These are phyloP conservation scores for Daedalea quercina DNA, from an alignment of 768 basidiomycete species.

Conservation along the genomic window DNA sequence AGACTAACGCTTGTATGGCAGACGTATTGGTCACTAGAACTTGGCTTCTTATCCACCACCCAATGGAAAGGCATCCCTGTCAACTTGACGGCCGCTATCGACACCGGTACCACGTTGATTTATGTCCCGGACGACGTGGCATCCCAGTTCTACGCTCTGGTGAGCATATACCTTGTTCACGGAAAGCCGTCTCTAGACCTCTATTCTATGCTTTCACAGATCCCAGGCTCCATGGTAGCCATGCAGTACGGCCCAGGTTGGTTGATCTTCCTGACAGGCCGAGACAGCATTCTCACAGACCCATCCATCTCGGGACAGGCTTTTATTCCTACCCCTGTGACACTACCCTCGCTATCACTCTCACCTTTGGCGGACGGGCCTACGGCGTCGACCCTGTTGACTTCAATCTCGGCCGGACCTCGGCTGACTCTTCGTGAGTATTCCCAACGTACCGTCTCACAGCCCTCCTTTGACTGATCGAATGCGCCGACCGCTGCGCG, in stretches of 20 bases:
- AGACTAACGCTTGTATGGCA: slow-evolving; percentile 18
- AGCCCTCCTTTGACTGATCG: not conserved
- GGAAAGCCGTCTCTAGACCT: not conserved
- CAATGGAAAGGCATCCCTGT: slow-evolving; percentile 6
- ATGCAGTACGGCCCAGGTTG: slow-evolving; percentile 37
- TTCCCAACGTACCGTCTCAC: not conserved
- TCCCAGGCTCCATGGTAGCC: slow-evolving; percentile 40
- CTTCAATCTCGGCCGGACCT: slow-evolving; percentile 46
- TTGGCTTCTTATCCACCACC: slow-evolving; percentile 39
- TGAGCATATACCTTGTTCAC: slow-evolving; percentile 12
- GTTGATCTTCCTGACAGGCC: not conserved
- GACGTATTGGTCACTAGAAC: slow-evolving; percentile 55
- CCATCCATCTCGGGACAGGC: slow-evolving; percentile 19
- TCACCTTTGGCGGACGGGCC: slow-evolving; percentile 36
- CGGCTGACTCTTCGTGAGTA: slow-evolving; percentile 26
- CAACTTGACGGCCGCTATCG: slow-evolving; percentile 44
- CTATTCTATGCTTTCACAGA: slow-evolving; percentile 25
- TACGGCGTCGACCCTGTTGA: slow-evolving; percentile 41
- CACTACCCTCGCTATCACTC: slow-evolving; percentile 25
- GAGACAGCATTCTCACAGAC: not conserved
- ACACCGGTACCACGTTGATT: slow-evolving; percentile 62
- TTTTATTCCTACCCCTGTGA: slow-evolving; percentile 54
- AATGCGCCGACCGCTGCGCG: not conserved
- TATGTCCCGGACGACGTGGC: slow-evolving; percentile 45
- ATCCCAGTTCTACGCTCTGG: slow-evolving; percentile 38